These are phyloP conservation scores for Neurospora sp. DNA, from an alignment of 2,329 filamentous ascomycete species.

Conservation along the genomic window DNA sequence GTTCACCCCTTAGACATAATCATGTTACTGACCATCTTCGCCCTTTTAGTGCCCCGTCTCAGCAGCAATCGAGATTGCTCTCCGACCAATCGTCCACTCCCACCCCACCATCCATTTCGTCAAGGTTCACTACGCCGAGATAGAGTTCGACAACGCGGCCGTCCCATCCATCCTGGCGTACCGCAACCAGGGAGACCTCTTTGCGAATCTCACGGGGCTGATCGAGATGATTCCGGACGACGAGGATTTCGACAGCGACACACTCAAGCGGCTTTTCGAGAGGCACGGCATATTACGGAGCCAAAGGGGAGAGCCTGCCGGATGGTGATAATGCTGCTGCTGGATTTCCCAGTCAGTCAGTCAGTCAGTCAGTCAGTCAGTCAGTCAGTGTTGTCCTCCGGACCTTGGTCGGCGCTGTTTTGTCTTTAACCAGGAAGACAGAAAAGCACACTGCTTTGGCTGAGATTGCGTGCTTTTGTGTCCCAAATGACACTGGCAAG, in stretches of 20 bases:
- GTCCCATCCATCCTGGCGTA: slow-evolving; percentile 87
- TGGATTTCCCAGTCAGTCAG: not conserved
- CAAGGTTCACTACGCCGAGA: slow-evolving; percentile 82
- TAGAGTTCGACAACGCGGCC: slow-evolving; percentile 83
- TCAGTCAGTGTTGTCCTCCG: not conserved
- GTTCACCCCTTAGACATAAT: not conserved
- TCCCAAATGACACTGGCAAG: not conserved
- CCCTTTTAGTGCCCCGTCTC: slow-evolving; percentile 62
- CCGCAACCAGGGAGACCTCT: slow-evolving; percentile 75
- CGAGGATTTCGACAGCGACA: slow-evolving; percentile 44
- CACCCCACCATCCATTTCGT: slow-evolving; percentile 73
- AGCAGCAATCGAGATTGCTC: slow-evolving; percentile 64
- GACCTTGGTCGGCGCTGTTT: not conserved
- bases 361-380: not conserved
- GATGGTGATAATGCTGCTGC: not conserved
- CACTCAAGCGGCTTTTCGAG: slow-evolving; percentile 41
- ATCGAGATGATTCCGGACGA: slow-evolving; percentile 74
- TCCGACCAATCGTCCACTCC: slow-evolving; percentile 62
- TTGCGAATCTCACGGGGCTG: slow-evolving; percentile 80
- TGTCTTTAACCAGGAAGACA: not conserved
- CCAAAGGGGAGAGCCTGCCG: slow-evolving; percentile 19
- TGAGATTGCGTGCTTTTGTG: not conserved
- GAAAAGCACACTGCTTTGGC: not conserved
- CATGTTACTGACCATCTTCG: slow-evolving; percentile 11
- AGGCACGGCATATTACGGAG: slow-evolving; percentile 38